These are phyloP conservation scores for Microcyclospora pomicola DNA, from an alignment of 2,329 filamentous ascomycete genomes.

Conservation along the genomic window DNA sequence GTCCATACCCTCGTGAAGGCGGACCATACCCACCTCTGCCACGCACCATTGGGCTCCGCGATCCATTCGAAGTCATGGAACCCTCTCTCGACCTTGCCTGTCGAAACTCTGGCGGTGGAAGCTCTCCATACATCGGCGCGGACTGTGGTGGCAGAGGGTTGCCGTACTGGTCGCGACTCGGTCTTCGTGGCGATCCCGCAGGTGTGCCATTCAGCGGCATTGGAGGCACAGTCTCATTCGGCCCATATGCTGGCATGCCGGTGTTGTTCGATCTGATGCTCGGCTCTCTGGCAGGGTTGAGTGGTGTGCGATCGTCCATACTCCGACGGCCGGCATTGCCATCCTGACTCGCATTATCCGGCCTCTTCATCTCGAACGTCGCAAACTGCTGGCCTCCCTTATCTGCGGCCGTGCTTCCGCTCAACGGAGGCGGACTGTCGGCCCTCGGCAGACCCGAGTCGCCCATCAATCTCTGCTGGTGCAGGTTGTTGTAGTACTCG, in stretches of 20 bases:
- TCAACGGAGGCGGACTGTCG: slow-evolving; percentile 40
- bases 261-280: slow-evolving; percentile 34
- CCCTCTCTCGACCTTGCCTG: slow-evolving; percentile 33
- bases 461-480: slow-evolving; percentile 22
- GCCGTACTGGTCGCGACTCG: slow-evolving; percentile 49
- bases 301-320: slow-evolving; percentile 57
- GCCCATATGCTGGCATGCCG: slow-evolving; percentile 23
- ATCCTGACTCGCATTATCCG: slow-evolving; percentile 26
- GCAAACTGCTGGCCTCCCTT: slow-evolving; percentile 43
- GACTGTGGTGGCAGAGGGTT: slow-evolving; percentile 33
- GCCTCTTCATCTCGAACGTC: slow-evolving; percentile 49
- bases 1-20: slow-evolving; percentile 29
- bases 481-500: slow-evolving; percentile 57
- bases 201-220: slow-evolving; percentile 23
- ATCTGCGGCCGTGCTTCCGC: slow-evolving; percentile 42
- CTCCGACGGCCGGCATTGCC: slow-evolving; percentile 30
- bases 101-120: slow-evolving; percentile 33
- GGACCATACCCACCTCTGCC: slow-evolving; percentile 21
- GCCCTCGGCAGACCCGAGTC: slow-evolving; percentile 30
- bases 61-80: slow-evolving; percentile 27
- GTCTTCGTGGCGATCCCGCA: slow-evolving; percentile 19
- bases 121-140: slow-evolving; percentile 14
- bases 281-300: slow-evolving; percentile 49
- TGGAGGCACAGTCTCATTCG: slow-evolving; percentile 28
- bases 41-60: slow-evolving; percentile 18